Percentiles rank a stretch among this genome's conserved stretches.
These are phyloP conservation scores for Rhizophora apiculata DNA, from an alignment of 345 rosid genomes.

Conservation along the genomic window DNA sequence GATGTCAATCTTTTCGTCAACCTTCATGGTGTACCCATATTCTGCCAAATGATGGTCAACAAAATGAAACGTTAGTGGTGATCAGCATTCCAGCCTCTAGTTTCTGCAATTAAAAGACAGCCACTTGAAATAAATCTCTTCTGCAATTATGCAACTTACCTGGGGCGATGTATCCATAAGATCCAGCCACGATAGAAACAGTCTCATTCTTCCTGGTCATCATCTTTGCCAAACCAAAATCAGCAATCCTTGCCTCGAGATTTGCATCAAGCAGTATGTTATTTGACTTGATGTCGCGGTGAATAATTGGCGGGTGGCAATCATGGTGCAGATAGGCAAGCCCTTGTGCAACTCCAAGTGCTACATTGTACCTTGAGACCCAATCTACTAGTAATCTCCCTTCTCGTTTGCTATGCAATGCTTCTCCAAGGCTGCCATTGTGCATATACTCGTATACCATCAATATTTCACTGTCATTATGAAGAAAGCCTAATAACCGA, in stretches of 20 bases:
- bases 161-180: conserved; percentile 95
- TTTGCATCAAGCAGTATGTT: conserved; percentile 82
- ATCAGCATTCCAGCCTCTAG: not conserved
- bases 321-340: conserved; percentile 94
- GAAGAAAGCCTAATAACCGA: conserved; percentile 68
- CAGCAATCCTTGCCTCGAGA: conserved; percentile 85
- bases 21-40: conserved; percentile 86
- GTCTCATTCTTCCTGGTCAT: conserved; percentile 85
- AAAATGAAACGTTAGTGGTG: not conserved
- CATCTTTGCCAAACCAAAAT: conserved; percentile 90
- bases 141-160: conserved; percentile 38
- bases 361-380: conserved; percentile 84
- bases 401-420: conserved; percentile 70
- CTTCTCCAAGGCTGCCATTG: conserved; percentile 81
- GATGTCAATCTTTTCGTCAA: conserved; percentile 89
- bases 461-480: conserved; percentile 68
- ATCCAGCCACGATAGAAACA: conserved; percentile 91
- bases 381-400: conserved; percentile 70
- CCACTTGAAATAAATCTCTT: not conserved
- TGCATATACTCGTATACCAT: conserved; percentile 83
- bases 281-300: conserved; percentile 84
- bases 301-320: conserved; percentile 80
- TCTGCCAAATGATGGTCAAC: conserved; percentile 39
- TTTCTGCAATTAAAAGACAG: not conserved
- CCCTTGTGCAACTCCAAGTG: conserved; percentile 86